Evolutionary conservation across 495 filamentous ascomycete species (phyloP).

Genomic region (Penicillium salamii): DNA sequence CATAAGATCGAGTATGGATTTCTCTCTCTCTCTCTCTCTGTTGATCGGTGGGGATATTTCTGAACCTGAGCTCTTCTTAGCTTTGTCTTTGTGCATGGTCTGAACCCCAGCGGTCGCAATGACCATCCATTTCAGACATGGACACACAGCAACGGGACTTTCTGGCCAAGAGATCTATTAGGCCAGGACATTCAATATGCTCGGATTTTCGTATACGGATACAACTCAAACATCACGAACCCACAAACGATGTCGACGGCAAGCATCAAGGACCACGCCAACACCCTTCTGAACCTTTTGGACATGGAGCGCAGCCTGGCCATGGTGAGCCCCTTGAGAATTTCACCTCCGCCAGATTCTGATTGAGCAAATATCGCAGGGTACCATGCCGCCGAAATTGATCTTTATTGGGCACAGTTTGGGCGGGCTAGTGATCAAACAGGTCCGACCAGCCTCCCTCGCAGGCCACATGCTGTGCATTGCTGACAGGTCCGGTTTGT

Average conservation of each 20-base stretch:
- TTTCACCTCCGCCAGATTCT: not conserved
- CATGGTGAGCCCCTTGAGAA: conserved; percentile 6
- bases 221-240: conserved; percentile 41
- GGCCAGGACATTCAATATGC: conserved; percentile 38
- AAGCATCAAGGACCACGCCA: conserved; percentile 39
- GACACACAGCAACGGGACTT: conserved; percentile 34
- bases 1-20: conserved; percentile 32
- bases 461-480: too few relatives aligned
- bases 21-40: not conserved
- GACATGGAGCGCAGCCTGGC: conserved; percentile 32
- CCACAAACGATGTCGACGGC: conserved; percentile 37
- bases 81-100: conserved; percentile 39
- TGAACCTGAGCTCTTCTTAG: conserved; percentile 6
- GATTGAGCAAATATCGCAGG: not conserved
- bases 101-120: conserved; percentile 35
- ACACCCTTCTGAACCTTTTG: conserved; percentile 35
- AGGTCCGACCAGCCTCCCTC: conserved; percentile 24
- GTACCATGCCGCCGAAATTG: conserved; percentile 27
- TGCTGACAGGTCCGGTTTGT: not conserved
- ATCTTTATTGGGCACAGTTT: conserved; percentile 49
- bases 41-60: not conserved
- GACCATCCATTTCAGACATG: conserved; percentile 43
- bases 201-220: conserved; percentile 42
- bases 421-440: conserved; percentile 44
- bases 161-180: conserved; percentile 42